A percentile compares a stretch with the other conserved stretches of the same genome.
Evolutionary conservation across 2,329 filamentous ascomycete species (phyloP).

Genomic region (Fusarium mangiferae): DNA sequence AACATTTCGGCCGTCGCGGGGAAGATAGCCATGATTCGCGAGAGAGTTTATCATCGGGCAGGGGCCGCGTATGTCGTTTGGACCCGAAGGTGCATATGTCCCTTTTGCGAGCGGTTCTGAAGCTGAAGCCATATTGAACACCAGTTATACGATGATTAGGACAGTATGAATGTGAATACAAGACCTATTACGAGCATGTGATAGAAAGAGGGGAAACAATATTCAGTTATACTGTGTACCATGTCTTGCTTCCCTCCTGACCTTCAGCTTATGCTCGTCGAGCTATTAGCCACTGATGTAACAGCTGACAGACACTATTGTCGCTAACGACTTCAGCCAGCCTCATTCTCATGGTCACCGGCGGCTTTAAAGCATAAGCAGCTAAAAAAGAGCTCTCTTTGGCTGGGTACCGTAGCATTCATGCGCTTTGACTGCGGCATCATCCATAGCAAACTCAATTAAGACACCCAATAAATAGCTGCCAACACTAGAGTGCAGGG

Average conservation of each 20-base stretch:
- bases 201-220: neutral
- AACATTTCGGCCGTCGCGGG: slow-evolving; percentile 35
- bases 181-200: neutral
- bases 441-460: neutral
- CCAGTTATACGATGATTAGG: neutral
- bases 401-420: neutral
- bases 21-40: slow-evolving; percentile 42
- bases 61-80: slow-evolving; percentile 34
- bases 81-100: slow-evolving; percentile 28
- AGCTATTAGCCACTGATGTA: neutral
- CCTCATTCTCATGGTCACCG: neutral
- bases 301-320: slow-evolving; percentile 1
- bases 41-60: slow-evolving; percentile 41
- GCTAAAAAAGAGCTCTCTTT: neutral
- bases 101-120: slow-evolving; percentile 25
- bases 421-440: slow-evolving; percentile 4
- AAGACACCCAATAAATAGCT: neutral
- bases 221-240: neutral
- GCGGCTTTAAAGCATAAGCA: neutral
- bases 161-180: neutral
- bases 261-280: neutral
- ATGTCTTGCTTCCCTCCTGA: neutral
- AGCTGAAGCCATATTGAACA: slow-evolving; percentile 16
- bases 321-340: slow-evolving; percentile 11
- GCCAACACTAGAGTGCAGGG: neutral